Base-by-base conservation (phyloP, 805 yeast species). In the Candida schatavii region DNA sequence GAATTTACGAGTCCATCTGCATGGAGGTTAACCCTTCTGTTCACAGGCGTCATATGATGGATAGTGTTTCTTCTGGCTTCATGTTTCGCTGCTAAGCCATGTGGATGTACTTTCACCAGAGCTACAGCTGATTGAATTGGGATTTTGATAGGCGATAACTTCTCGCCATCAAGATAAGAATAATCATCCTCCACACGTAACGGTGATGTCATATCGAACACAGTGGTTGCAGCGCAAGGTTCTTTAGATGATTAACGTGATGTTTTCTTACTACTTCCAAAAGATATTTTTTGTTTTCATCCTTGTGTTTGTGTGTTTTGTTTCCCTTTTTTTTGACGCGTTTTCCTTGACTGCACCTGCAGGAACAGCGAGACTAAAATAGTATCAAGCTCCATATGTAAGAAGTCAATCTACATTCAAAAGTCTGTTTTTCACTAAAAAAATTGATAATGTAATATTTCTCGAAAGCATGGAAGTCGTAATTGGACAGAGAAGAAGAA, bases 71-170 rank as follows among this genome's bases (percentile, higher is more conserved):
- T 56, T 44, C 66, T 45, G 9, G 50, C 49, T 5, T 46, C 53
- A 43, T 68, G 72, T 45, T 70, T 69, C 42, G 68, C 62, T 2
- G 66, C 52, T 28, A 76, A 52, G 0, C 81, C 81, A 50, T 76
- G 80, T 2, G 78, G 76, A 38, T 57, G 57, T n/a, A 47, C 39
- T 11, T 41, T 32, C 3, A 51, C 20, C 26, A 25, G 37, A 25
- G 35, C 13, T 13, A 14, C 35, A 29, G n/a, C 15, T 46, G 36
- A 22, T 9, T 27, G 27, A 22, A 19, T 15, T 4, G 44, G 40
- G 13, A 53, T 35, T 28, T 48, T 51, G 3, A 55, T 48, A 3
- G 60, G 60, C 1, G 60, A 54, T 18, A 53, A 41, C 32, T 37
- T 42, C 22, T 47, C 50, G 6, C 44, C 39, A 19, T 44, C 46